Base-by-base conservation (phyloP, 2,329 filamentous ascomycete species). In the Aspergillus pseudoviridinutans region DNA sequence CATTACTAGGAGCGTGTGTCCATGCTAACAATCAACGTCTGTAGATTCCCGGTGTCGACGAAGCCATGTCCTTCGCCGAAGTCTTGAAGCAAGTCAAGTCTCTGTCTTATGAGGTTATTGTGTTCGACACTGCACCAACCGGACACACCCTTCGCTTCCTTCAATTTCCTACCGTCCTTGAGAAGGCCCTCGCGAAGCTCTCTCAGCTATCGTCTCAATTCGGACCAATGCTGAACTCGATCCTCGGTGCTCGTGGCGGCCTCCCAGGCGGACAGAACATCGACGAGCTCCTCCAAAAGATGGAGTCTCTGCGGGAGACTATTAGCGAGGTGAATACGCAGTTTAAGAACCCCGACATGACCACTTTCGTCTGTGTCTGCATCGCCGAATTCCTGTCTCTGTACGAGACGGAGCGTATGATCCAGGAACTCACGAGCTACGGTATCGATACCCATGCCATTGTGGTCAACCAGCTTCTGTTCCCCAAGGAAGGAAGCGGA, bases 321-420 rank as follows among this genome's bases (percentile, higher is more conserved):
- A 99, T 99, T 67, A 82, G 85, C 66, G 94, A 99, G 75, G 94
- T 99, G 69, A 99, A 99, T 80, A 85, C 90, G 51, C 94, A 99
- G 77, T 99, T 99, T 85, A 97, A 99, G 82, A 90, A 99, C 72
- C 88, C 94, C 56, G 89, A 92, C 64, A 85, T 97, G 68, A 97
- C 92, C 24, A 99, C 94, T 0, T 99, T 99, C 71, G 92, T 99
- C 54, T 97, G 94, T 74, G 94, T 99, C 60, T 96, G 94, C 76
- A 99, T 99, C 74, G 91, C 94, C 54, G 94, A 99, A 78, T 99
- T 99, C 80, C 77, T 99, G 68, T 92, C 88, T 41, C 83, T 99
- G 53, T 99, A 99, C 80, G 94, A 99, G 83, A 99, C 94, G 61
- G 94, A 99, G 82, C 90, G 94, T 69, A 97, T 99, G 94, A 97